Evolutionary conservation across 192 early-diverging fungal species (phyloP), one percentile per base, ranked within the genome.

Genomic region (Linnemannia exigua): DNA sequence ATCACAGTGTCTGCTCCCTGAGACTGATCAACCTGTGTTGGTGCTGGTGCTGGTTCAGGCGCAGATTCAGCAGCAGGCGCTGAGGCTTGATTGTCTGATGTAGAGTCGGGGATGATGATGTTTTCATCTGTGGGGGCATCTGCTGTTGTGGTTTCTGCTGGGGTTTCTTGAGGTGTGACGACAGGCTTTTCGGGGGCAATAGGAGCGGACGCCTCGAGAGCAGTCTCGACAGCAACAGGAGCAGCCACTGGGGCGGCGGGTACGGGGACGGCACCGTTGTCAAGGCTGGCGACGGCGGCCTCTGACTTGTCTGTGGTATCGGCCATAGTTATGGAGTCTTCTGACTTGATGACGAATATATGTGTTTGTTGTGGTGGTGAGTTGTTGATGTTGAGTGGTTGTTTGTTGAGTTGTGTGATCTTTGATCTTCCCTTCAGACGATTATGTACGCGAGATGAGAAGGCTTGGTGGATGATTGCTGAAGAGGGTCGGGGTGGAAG

Each of bases 241-340:
- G 72, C 31, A 15, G 61, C 67, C 54, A 70, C 68, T 5, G n/a
- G n/a, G n/a, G 38, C 68, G 33, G 67, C 25, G 51, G 74, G 68
- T 0, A 41, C 19, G 38, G 68, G 68, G 36, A 38, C n/a, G 36
- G 33, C 20, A 41, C 22, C 68, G 38, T 25, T 70, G 68, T 38
- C 38, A 41, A 31, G 36, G n/a, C 33, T 44, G n/a, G 63, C 15
- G 47, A 35, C 44, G 20, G 38, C 35, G 19, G 36, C 28, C 11
- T 70, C 68, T 22, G 67, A 71, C 48, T 76, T 81, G 73, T 75
- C 68, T 22, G 79, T 9, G n/a, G 69, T 52, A 41, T 76, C 74
- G 6, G 80, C 48, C 80, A 81, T 75, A 7, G 71, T 70, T 28
- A n/a, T n/a, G n/a, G 47, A 48, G 36, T 6, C 58, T 28, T 12